Evolutionary conservation across 495 filamentous ascomycete genomes (phyloP).

Genomic region (Hyphodiscus hymeniophilus): DNA sequence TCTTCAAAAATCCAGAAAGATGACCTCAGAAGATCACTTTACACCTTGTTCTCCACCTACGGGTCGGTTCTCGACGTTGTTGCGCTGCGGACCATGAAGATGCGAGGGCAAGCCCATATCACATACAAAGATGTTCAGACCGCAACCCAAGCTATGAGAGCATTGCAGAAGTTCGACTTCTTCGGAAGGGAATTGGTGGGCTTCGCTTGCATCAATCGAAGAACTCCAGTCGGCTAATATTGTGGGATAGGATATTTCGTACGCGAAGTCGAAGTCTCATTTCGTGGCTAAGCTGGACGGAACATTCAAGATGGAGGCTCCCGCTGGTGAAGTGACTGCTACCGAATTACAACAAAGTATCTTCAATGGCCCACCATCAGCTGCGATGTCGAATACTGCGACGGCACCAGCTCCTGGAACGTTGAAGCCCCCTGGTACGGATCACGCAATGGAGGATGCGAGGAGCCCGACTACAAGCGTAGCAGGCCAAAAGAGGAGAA

Average conservation of each 20-base stretch:
- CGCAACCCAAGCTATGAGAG: constrained; percentile 83
- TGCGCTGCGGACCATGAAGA: constrained; percentile 75
- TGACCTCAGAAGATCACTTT: constrained; percentile 75
- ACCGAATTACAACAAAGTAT: constrained; percentile 77
- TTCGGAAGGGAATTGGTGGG: constrained; percentile 82
- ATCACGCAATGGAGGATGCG: constrained; percentile 35
- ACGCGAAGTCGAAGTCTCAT: constrained; percentile 80
- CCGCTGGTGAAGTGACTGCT: constrained; percentile 46
- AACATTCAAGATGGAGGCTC: constrained; percentile 60
- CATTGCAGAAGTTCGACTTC: constrained; percentile 79
- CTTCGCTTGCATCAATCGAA: not conserved
- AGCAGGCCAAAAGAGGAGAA: constrained; percentile 54
- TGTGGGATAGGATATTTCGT: constrained; percentile 68
- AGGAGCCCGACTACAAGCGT: constrained; percentile 31
- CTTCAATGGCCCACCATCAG: constrained; percentile 55
- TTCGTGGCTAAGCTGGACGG: constrained; percentile 84
- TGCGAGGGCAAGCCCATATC: constrained; percentile 93
- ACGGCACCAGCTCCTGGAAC: constrained; percentile 32
- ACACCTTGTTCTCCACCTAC: constrained; percentile 89
- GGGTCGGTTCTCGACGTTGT: constrained; percentile 93
- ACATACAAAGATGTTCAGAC: constrained; percentile 81
- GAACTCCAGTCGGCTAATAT: not conserved
- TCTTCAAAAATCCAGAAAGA: constrained; percentile 75
- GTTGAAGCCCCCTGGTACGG: constrained; percentile 31
- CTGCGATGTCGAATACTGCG: constrained; percentile 34